Evolutionary conservation across 148 eudicot species (phyloP), one percentile per base, ranked within the genome.

Genomic region (Fallopia convolvulus): DNA sequence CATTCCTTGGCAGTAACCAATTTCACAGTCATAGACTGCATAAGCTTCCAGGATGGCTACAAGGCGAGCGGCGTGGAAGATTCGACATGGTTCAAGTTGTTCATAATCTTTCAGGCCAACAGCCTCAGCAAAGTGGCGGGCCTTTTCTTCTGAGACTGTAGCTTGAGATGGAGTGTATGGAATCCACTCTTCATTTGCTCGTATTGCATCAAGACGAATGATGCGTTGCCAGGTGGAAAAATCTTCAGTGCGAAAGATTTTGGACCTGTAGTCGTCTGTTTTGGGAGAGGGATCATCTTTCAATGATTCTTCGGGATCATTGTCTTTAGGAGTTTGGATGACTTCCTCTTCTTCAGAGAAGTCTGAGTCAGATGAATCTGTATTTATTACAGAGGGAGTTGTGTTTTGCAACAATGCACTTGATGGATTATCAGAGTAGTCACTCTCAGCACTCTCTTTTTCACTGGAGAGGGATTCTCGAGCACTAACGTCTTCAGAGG

Each of bases 1-100:
- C 99, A 95, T 95, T 53, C 99, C 99, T 48, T 95, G 99, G 77
- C 99, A 95, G 74, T 95, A 95, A 10, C 99, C 99, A 49, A 92
- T 95, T 84, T 95, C 99, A 3, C 92, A 84, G 84, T 95, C 99
- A 76, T 88, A 91, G 14, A 95, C 78, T 32, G 97, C 97, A 55
- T 95, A 95, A 44, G 99, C 99, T 90, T 95, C 99, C 1, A 95
- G 94, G 65, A 95, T 87, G 49, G 97, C 92, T 70, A 95, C 97
- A 52, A 95, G 80, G 70, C 99, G 86, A 42, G 99, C 90, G 77
- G 99, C 97, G 79, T 95, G 99, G 87, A 86, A 95, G 70, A 92
- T 87, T 80, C 91, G 82, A 76, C 80, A 79, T 2, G 97, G 86
- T 65, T 89, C 92, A 32, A 95, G 95, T 77, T 95, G 91, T 26